Evolutionary conservation across 2,329 filamentous ascomycete species (phyloP).

Genomic region (Ceratocystis alfenasii): DNA sequence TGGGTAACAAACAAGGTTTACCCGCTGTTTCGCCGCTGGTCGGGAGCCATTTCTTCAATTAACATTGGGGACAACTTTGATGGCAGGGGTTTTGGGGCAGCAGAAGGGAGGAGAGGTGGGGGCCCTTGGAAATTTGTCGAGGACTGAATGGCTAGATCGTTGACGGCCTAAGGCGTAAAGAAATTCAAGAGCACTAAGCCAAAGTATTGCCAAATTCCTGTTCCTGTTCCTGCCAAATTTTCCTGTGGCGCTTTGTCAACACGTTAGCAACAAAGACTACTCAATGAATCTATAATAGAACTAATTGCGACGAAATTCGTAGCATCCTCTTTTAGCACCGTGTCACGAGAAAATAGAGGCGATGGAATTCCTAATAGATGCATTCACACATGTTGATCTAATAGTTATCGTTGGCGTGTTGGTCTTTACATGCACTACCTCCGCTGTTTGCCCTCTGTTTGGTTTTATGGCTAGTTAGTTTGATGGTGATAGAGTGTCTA

Average conservation of each 20-base stretch:
- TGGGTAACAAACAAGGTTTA: conserved; percentile 21
- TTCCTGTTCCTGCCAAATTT: conserved; percentile 7
- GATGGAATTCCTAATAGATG: background rate
- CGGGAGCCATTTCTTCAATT: conserved; percentile 20
- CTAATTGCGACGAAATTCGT: background rate
- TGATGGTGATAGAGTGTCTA: background rate
- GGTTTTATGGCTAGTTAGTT: too few relatives aligned
- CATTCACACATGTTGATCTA: background rate
- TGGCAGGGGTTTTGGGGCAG: conserved; percentile 18
- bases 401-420: background rate
- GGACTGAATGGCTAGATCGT: conserved; percentile 16
- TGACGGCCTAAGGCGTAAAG: conserved; percentile 20
- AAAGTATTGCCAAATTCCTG: background rate
- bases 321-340: background rate
- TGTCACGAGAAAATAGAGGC: background rate
- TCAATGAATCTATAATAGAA: background rate
- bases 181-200: background rate
- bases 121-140: conserved; percentile 21
- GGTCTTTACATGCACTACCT: too few relatives aligned
- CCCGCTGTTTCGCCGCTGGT: conserved; percentile 24
- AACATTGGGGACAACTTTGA: conserved; percentile 14
- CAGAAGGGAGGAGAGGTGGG: conserved; percentile 18
- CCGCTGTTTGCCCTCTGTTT: too few relatives aligned
- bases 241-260: background rate
- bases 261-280: background rate